Evolutionary conservation across 345 rosid genomes (phyloP), one percentile per base, ranked within the genome.

Genomic region (Pistacia vera): DNA sequence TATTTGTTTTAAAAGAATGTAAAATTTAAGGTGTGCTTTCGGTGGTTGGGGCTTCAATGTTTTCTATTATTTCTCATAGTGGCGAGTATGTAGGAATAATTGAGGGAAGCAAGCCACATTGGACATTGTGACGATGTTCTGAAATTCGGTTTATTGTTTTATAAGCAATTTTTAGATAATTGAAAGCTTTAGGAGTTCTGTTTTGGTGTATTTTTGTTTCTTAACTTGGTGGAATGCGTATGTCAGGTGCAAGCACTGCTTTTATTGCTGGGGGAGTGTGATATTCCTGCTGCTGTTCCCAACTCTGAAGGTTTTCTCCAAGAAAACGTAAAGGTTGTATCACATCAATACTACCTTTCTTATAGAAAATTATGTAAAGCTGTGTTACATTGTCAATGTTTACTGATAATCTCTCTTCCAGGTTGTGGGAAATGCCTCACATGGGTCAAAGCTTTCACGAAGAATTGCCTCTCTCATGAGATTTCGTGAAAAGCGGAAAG

Each of bases 401-500:
- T 63, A 9, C 33, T 68, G 66, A 56, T 70, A 69, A 20, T 18
- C 51, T 78, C 56, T 64, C 61, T 60, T 56, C 49, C 80, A 86
- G 89, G 74, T 58, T 78, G 80, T 81, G 28, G 82, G 66, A 57
- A 81, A 73, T 77, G 76, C 78, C 51, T 77, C 85, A 33, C 78
- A 60, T 72, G 83, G 75, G 56, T 77, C 83, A 17, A 84, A 84
- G 73, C 75, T 76, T 84, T 78, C 89, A 9, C 76, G 58, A 78
- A 82, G 89, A 84, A 70, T 82, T 72, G 87, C 80, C 22, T 86
- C 88, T 12, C 61, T 83, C 66, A 75, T 86, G 28, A 77, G 85
- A 64, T 86, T 86, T 30, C 86, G 86, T 55, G 86, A 86, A 81
- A 86, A 86, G 75, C 71, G 83, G 41, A 86, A 86, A 72, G 86